Percentiles rank a stretch among this genome's conserved stretches.
Evolutionary conservation across 2,329 filamentous ascomycete genomes (phyloP).

Genomic region (Cercospora zeina): DNA sequence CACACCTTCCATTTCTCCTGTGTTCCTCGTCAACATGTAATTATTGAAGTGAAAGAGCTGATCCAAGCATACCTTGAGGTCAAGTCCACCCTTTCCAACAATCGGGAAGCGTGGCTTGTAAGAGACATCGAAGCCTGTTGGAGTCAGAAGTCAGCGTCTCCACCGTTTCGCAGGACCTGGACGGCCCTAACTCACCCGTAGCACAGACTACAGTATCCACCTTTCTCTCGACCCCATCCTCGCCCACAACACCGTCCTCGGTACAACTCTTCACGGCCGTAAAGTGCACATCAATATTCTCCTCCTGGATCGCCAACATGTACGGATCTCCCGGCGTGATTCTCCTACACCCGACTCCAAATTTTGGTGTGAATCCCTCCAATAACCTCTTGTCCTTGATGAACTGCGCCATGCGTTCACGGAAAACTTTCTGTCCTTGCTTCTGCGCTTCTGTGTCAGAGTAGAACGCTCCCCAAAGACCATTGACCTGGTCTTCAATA

Average conservation of each 20-base stretch:
- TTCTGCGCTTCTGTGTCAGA: constrained; percentile 46
- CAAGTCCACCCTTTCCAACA: constrained; percentile 45
- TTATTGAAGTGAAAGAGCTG: not conserved
- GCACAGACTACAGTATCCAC: constrained; percentile 50
- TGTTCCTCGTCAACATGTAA: not conserved
- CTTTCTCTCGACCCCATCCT: constrained; percentile 46
- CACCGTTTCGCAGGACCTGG: too few species aligned
- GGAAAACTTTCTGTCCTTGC: constrained; percentile 43
- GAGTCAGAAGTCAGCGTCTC: not conserved
- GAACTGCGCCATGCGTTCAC: constrained; percentile 50
- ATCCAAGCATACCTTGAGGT: constrained; percentile 37
- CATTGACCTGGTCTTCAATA: constrained; percentile 47
- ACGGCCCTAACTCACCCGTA: constrained; percentile 30
- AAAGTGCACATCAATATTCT: constrained; percentile 55
- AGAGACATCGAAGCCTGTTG: constrained; percentile 50
- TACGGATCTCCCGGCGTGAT: constrained; percentile 55
- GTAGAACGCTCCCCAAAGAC: constrained; percentile 52
- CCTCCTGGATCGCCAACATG: constrained; percentile 53
- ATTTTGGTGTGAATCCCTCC: constrained; percentile 51
- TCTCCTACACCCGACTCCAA: constrained; percentile 50
- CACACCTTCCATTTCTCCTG: constrained; percentile 43
- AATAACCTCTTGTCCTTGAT: constrained; percentile 55
- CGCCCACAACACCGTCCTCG: constrained; percentile 49
- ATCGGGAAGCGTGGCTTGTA: constrained; percentile 49
- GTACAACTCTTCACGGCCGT: constrained; percentile 50